Percentiles rank a stretch among this genome's conserved stretches.
Evolutionary conservation across 75 land plant genomes (phyloP).

Genomic region (Chamaecyparis obtusa): DNA sequence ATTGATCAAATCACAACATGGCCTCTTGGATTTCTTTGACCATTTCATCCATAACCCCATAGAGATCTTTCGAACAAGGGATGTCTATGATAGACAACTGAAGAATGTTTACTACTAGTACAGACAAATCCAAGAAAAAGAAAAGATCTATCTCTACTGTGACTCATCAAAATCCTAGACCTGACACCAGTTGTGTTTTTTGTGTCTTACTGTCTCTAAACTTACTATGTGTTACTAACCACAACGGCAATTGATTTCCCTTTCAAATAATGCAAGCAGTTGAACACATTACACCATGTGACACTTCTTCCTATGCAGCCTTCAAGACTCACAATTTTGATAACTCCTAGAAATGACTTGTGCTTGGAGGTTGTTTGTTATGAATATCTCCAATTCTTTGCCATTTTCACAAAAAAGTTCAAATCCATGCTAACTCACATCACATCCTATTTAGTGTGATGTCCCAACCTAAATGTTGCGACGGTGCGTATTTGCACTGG

Average conservation of each 20-base stretch:
- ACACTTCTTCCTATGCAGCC: not conserved
- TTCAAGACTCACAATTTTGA: not conserved
- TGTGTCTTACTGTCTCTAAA: not conserved
- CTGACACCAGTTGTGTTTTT: not conserved
- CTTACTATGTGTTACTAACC: not conserved
- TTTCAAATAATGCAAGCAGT: not conserved
- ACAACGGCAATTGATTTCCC: not conserved
- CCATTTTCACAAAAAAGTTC: not conserved
- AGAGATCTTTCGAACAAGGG: not conserved
- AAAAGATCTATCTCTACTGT: not conserved
- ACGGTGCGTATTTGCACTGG: too few relatives aligned
- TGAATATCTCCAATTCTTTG: not conserved
- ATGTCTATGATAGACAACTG: not conserved
- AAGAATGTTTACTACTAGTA: not conserved
- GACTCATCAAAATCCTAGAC: not conserved
- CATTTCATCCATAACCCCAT: not conserved
- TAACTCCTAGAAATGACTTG: not conserved
- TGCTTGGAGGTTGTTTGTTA: not conserved
- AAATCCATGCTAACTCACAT: not conserved
- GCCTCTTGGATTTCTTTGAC: not conserved
- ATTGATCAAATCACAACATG: not conserved
- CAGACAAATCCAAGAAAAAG: not conserved
- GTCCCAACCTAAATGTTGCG: too few relatives aligned
- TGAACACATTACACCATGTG: not conserved
- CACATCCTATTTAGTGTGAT: too few relatives aligned